Evolutionary conservation across 768 basidiomycete species (phyloP).

Genomic region (Pleurotus platypus): DNA sequence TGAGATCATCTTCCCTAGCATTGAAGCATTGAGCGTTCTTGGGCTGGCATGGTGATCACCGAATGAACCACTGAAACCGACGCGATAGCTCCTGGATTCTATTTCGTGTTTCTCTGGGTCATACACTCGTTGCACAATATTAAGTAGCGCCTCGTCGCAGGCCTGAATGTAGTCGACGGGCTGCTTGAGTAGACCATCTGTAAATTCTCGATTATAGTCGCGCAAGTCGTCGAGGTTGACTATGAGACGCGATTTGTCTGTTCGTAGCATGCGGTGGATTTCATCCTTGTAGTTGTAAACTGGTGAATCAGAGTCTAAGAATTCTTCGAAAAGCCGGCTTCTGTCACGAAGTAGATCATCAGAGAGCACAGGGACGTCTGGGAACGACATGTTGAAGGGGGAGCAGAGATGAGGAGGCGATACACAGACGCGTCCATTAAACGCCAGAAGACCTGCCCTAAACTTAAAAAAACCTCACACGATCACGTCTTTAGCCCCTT

Average conservation of each 20-base stretch:
- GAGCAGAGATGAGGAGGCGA: slow-evolving; percentile 8
- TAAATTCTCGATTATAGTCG: slow-evolving; percentile 84
- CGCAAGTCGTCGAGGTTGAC: slow-evolving; percentile 96
- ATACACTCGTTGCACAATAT: slow-evolving; percentile 69
- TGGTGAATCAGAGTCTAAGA: slow-evolving; percentile 65
- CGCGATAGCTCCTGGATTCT: slow-evolving; percentile 73
- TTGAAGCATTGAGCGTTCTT: slow-evolving; percentile 79
- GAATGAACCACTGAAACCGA: slow-evolving; percentile 94
- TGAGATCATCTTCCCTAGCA: slow-evolving; percentile 95
- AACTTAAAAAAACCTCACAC: not conserved
- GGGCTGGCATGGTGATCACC: slow-evolving; percentile 98
- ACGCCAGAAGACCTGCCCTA: slow-evolving; percentile 14
- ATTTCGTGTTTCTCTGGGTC: slow-evolving; percentile 82
- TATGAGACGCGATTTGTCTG: slow-evolving; percentile 82
- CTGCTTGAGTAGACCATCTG: slow-evolving; percentile 85
- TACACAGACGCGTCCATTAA: slow-evolving; percentile 10
- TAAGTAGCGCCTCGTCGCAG: slow-evolving; percentile 79
- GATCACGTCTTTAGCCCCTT: no score
- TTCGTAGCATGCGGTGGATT: slow-evolving; percentile 77
- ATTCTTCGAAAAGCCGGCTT: slow-evolving; percentile 78
- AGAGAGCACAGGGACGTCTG: slow-evolving; percentile 60
- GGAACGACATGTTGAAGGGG: slow-evolving; percentile 31
- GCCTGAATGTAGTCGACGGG: slow-evolving; percentile 87
- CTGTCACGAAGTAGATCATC: slow-evolving; percentile 75
- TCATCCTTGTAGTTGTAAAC: slow-evolving; percentile 83